Percentiles rank a stretch among this genome's conserved stretches.
phyloP scores from a whole-genome alignment of 306 rosid genomes.

The Canavalia ensiformis region DNA sequence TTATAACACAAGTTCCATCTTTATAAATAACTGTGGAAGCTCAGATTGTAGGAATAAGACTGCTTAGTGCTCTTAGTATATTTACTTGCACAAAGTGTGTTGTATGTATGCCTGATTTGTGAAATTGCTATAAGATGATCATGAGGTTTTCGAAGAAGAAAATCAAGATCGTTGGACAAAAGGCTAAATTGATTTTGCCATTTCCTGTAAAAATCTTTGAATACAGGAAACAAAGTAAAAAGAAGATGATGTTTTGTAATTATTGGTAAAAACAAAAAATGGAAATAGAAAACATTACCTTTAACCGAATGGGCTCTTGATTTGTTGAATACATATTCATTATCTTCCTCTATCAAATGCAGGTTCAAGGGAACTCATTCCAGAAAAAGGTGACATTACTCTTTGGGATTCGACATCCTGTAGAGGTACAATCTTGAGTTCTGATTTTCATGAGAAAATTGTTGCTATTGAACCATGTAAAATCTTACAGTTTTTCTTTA shows the following conservation, averaged over 20 bases:
- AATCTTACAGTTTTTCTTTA: constrained; percentile 8
- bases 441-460: constrained; percentile 13
- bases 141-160: constrained; percentile 31
- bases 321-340: constrained; percentile 29
- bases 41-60: constrained; percentile 13
- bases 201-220: constrained; percentile 5
- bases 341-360: constrained; percentile 52
- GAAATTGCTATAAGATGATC: constrained; percentile 17
- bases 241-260: not conserved
- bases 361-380: constrained; percentile 98
- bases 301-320: not conserved
- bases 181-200: constrained; percentile 31
- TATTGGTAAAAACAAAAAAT: not conserved
- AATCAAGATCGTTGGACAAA: not conserved
- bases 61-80: not conserved
- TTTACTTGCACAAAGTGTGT: constrained; percentile 22
- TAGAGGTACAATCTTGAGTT: constrained; percentile 70
- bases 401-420: constrained; percentile 86
- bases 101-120: constrained; percentile 8
- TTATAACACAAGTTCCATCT: constrained; percentile 13
- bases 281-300: not conserved
- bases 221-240: constrained; percentile 16
- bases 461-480: constrained; percentile 27
- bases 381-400: constrained; percentile 83
- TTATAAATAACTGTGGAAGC: not conserved